Conservation (phyloP, 2,329 filamentous ascomycete species). For the Berkeleyomyces basicola region DNA sequence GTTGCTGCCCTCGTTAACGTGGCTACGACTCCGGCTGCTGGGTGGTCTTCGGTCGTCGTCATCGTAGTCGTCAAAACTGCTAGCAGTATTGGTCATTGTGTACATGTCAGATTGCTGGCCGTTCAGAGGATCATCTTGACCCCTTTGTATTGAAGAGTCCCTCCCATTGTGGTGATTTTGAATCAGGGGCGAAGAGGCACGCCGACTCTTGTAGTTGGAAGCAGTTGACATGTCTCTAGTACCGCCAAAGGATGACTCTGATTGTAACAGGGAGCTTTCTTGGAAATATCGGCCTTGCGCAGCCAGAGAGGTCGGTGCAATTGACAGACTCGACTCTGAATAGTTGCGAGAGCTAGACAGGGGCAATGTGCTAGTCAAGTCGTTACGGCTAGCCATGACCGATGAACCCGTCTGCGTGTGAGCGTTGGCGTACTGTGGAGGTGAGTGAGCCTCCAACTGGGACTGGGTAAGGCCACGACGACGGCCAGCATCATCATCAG, state of each 20-base stretch:
- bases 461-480: conserved; percentile 3
- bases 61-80: conserved; percentile 8
- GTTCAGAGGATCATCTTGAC: background rate
- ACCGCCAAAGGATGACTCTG: conserved; percentile 1
- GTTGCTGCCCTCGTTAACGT: conserved; percentile 11
- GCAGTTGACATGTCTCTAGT: background rate
- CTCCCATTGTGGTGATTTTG: conserved; percentile 1
- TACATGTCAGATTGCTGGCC: conserved; percentile 9
- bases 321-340: background rate
- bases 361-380: background rate
- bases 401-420: conserved; percentile 10
- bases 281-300: conserved; percentile 1
- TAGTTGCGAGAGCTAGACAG: background rate
- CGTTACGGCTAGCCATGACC: conserved; percentile 4
- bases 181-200: conserved; percentile 5
- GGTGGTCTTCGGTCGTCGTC: conserved; percentile 14
- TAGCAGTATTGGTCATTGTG: conserved; percentile 9
- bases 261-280: conserved; percentile 5
- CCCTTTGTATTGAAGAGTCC: background rate
- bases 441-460: background rate
- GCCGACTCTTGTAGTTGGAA: background rate
- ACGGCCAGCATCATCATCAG: background rate
- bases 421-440: conserved; percentile 7
- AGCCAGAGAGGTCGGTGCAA: background rate
- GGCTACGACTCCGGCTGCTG: conserved; percentile 21